A percentile compares a stretch with the other conserved stretches of the same genome.
Conservation (phyloP, 352 stramenopile genomes). For the Phytophthora nicotianae region DNA sequence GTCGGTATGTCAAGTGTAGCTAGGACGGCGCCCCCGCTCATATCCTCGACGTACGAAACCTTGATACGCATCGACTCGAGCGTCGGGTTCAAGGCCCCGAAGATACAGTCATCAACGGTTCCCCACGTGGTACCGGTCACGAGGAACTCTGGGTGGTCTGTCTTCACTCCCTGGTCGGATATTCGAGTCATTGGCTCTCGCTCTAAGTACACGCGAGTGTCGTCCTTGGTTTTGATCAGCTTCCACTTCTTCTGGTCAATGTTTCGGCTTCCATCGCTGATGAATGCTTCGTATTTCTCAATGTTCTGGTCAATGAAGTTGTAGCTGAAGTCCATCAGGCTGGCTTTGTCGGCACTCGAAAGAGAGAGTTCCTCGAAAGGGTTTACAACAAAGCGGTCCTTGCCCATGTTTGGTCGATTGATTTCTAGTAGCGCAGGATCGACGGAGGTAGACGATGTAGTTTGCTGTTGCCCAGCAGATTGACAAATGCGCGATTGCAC, state of each 20-base stretch:
- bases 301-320: constrained; percentile 38
- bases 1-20: constrained; percentile 46
- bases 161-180: constrained; percentile 4
- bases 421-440: too few relatives aligned
- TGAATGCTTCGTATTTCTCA: constrained; percentile 48
- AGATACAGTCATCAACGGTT: constrained; percentile 51
- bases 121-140: constrained; percentile 42
- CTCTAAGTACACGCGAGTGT: constrained; percentile 38
- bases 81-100: constrained; percentile 41
- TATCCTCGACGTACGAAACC: constrained; percentile 49
- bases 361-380: constrained; percentile 32
- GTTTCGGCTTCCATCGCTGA: constrained; percentile 11
- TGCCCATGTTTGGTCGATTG: constrained; percentile 25
- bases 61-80: constrained; percentile 47
- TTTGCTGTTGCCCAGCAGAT: constrained; percentile 23
- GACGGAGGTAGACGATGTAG: neutral
- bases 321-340: constrained; percentile 31
- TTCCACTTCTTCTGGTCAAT: constrained; percentile 46
- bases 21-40: constrained; percentile 48
- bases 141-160: constrained; percentile 26
- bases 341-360: constrained; percentile 16
- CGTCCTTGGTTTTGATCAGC: constrained; percentile 35
- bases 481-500: neutral
- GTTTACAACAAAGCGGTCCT: constrained; percentile 38
- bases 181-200: constrained; percentile 18